Percentiles rank a stretch among this genome's conserved stretches.
Conservation (phyloP, 2,329 filamentous ascomycete genomes). For the Botrytis porri region DNA sequence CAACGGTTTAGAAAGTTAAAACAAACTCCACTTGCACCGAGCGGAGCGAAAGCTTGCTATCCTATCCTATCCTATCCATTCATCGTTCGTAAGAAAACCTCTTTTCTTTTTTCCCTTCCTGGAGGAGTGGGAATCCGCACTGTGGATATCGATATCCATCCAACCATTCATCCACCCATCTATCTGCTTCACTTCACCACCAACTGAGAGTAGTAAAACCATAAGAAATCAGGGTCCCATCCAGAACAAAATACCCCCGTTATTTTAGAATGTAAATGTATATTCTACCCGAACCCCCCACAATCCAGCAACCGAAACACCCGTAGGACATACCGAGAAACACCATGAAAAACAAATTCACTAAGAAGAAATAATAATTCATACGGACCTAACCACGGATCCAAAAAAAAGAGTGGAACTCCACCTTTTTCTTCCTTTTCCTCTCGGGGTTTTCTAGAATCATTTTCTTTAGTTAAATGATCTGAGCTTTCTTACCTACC, state of each 20-base stretch:
- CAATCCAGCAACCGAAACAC: not conserved
- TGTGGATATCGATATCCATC: not conserved
- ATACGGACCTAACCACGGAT: too few relatives aligned
- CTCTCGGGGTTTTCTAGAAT: not conserved
- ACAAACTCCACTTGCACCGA: constrained; percentile 4
- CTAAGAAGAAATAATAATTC: too few relatives aligned
- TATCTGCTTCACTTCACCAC: not conserved
- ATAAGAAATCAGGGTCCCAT: constrained; percentile 4
- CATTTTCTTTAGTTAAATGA: not conserved
- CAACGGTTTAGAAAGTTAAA: constrained; percentile 1
- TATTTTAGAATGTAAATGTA: not conserved
- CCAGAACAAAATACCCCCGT: not conserved
- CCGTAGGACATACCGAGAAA: not conserved
- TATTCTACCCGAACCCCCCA: constrained; percentile 1
- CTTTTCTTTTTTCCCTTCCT: not conserved
- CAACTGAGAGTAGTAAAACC: not conserved
- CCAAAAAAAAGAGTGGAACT: not conserved
- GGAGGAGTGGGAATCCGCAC: not conserved
- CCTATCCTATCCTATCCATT: not conserved
- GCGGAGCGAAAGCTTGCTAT: not conserved
- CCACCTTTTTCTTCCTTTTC: not conserved
- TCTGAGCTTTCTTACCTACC: not conserved
- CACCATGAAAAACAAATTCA: not conserved
- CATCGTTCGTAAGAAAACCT: not conserved
- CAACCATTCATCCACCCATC: not conserved